Conservation (phyloP, 805 yeast species). For the Metschnikowia corniflorae region DNA sequence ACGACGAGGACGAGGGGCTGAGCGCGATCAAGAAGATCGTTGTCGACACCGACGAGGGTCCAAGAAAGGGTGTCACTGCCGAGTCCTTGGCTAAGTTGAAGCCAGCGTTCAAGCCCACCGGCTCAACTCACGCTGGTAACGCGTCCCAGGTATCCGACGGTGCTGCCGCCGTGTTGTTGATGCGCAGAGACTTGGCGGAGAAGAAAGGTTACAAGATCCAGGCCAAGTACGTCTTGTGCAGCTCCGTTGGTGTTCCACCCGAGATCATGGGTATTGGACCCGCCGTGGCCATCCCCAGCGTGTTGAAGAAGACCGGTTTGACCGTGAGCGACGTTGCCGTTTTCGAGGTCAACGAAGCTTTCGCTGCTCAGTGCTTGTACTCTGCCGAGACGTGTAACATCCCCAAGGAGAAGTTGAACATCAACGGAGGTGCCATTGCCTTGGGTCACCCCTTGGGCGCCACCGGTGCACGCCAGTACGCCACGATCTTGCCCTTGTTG, state of each 20-base stretch:
- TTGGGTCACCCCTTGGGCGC: constrained; percentile 79
- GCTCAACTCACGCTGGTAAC: constrained; percentile 92
- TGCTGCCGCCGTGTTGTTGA: constrained; percentile 83
- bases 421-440: constrained; percentile 96
- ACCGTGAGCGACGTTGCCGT: constrained; percentile 63
- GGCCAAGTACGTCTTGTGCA: constrained; percentile 77
- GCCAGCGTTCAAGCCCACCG: constrained; percentile 85
- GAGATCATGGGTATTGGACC: constrained; percentile 99
- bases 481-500: constrained; percentile 81
- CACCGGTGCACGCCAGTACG: constrained; percentile 83
- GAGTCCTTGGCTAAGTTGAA: constrained; percentile 67
- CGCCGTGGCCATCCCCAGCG: constrained; percentile 88
- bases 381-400: constrained; percentile 65
- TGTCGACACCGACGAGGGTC: constrained; percentile 81
- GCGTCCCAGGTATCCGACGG: constrained; percentile 96
- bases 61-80: constrained; percentile 81
- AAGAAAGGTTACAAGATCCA: constrained; percentile 63
- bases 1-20: constrained; percentile 46
- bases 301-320: constrained; percentile 60
- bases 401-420: constrained; percentile 50
- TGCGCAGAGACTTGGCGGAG: constrained; percentile 83
- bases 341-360: constrained; percentile 93
- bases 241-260: constrained; percentile 91
- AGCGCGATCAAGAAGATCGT: constrained; percentile 38
- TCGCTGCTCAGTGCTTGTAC: constrained; percentile 90